phyloP scores from a whole-genome alignment of 768 basidiomycete genomes.

The Lactarius evosmus region DNA sequence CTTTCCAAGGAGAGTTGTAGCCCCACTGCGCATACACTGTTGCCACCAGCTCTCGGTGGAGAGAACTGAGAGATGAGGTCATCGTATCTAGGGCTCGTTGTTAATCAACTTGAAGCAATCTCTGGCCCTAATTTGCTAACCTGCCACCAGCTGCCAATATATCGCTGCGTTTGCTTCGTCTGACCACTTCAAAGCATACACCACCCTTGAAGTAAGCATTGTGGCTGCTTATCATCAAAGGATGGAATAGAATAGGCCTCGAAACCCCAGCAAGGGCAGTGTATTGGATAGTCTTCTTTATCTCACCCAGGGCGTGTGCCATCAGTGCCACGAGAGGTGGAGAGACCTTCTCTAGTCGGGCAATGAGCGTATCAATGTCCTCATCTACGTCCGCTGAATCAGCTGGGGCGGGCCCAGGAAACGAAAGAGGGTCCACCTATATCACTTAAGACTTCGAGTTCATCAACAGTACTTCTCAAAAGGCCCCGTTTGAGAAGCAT shows the following conservation, averaged over 20 bases:
- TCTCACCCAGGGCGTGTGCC: conserved; percentile 52
- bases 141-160: conserved; percentile 80
- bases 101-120: neutral
- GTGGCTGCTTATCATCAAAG: conserved; percentile 68
- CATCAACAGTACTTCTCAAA: conserved; percentile 62
- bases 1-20: conserved; percentile 78
- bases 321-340: conserved; percentile 50
- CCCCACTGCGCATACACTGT: conserved; percentile 62
- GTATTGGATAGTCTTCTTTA: conserved; percentile 59
- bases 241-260: conserved; percentile 62
- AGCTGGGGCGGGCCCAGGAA: neutral
- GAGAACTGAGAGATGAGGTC: conserved; percentile 60
- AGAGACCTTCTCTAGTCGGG: conserved; percentile 58
- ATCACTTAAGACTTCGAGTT: conserved; percentile 68
- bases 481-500: conserved; percentile 68
- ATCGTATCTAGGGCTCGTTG: conserved; percentile 56
- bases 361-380: conserved; percentile 55
- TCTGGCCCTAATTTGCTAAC: conserved; percentile 38
- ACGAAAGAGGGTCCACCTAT: conserved; percentile 40
- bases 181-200: conserved; percentile 69
- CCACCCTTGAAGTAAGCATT: conserved; percentile 68
- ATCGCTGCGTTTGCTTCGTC: conserved; percentile 61
- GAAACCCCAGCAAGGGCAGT: conserved; percentile 60
- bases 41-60: conserved; percentile 50
- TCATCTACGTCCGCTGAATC: conserved; percentile 43